Conservation (phyloP, 345 rosid species). For the Psidium guajava region DNA sequence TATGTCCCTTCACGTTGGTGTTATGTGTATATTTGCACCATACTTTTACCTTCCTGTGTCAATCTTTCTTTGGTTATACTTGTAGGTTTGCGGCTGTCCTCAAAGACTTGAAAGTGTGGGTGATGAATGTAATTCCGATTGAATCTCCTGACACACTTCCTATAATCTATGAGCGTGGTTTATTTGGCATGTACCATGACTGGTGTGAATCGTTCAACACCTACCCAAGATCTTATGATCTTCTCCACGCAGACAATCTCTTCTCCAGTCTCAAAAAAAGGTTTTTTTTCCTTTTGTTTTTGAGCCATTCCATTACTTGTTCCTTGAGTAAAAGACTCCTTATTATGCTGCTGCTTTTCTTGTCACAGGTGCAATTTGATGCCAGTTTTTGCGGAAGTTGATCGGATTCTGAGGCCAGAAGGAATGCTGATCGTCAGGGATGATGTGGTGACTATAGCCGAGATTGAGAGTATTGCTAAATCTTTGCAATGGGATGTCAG, state of each 20-base stretch:
- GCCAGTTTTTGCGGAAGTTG: slow-evolving; percentile 30
- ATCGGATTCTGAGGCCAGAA: slow-evolving; percentile 29
- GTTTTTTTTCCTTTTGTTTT: not conserved
- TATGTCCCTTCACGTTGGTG: not conserved
- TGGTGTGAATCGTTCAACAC: slow-evolving; percentile 44
- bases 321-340: not conserved
- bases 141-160: slow-evolving; percentile 33
- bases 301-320: not conserved
- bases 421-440: slow-evolving; percentile 34
- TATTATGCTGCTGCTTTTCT: not conserved
- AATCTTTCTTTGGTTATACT: not conserved
- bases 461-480: slow-evolving; percentile 15
- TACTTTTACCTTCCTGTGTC: not conserved
- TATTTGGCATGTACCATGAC: slow-evolving; percentile 35
- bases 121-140: slow-evolving; percentile 28
- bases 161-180: slow-evolving; percentile 30
- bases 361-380: slow-evolving; percentile 20
- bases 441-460: slow-evolving; percentile 9
- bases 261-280: slow-evolving; percentile 31
- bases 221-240: slow-evolving; percentile 35
- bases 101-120: slow-evolving; percentile 29
- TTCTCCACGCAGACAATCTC: slow-evolving; percentile 41
- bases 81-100: slow-evolving; percentile 32
- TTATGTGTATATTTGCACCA: not conserved
- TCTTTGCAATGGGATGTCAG: slow-evolving; percentile 30